Evolutionary conservation across 1,139 yeast genomes (phyloP).

Genomic region (Spencermartinsiella ligniputridi): DNA sequence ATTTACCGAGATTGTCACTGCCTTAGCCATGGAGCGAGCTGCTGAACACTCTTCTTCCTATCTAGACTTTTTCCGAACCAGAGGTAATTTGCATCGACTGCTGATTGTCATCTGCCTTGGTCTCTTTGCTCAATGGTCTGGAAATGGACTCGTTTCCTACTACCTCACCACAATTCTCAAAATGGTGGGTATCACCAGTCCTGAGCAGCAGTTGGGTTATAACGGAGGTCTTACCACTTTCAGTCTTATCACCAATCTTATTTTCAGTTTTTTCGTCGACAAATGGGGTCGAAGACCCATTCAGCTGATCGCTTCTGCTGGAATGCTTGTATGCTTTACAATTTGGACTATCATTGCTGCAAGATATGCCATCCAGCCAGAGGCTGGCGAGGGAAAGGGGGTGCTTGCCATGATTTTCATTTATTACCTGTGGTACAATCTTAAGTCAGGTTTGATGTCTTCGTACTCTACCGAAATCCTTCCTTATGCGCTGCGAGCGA

Average conservation of each 20-base stretch:
- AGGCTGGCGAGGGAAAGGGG: constrained; percentile 16
- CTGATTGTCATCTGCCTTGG: constrained; percentile 32
- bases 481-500: constrained; percentile 77
- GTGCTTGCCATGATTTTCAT: constrained; percentile 10
- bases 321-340: not conserved
- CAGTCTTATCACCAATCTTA: constrained; percentile 3
- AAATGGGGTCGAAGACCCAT: constrained; percentile 49
- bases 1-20: constrained; percentile 20
- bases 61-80: constrained; percentile 36
- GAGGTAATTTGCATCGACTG: constrained; percentile 38
- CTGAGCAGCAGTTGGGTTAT: constrained; percentile 3
- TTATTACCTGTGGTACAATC: constrained; percentile 7
- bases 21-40: constrained; percentile 17
- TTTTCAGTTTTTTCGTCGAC: constrained; percentile 42
- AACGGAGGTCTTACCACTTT: constrained; percentile 8
- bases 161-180: constrained; percentile 10
- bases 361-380: constrained; percentile 2
- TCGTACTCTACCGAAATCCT: constrained; percentile 80
- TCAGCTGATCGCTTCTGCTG: constrained; percentile 2
- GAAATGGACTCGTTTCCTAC: constrained; percentile 12
- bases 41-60: constrained; percentile 10
- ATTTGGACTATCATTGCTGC: constrained; percentile 3
- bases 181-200: constrained; percentile 9
- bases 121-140: constrained; percentile 10
- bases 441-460: constrained; percentile 32